phyloP scores from a whole-genome alignment of 2,329 filamentous ascomycete species.

The Erysiphe neolycopersici region DNA sequence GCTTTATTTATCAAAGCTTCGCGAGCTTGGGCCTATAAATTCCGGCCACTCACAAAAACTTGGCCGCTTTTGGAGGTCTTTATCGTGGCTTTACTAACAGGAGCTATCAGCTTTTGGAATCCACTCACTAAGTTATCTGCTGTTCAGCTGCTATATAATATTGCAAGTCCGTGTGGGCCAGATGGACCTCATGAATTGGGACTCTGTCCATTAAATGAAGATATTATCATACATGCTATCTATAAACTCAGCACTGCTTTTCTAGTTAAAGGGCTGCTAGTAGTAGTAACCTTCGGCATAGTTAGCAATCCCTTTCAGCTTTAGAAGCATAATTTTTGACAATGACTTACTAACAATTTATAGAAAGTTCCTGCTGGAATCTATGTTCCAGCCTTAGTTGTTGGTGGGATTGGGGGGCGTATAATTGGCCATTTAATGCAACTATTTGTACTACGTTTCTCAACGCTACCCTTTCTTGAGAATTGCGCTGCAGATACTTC shows the following conservation, averaged over 20 bases:
- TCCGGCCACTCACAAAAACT: slow-evolving; percentile 55
- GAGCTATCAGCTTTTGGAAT: slow-evolving; percentile 80
- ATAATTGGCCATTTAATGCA: slow-evolving; percentile 70
- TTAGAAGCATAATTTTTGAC: not conserved
- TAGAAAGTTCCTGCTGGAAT: slow-evolving; percentile 85
- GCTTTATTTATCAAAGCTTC: slow-evolving; percentile 95
- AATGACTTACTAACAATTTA: not conserved
- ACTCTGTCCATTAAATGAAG: slow-evolving; percentile 44
- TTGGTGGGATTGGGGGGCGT: slow-evolving; percentile 74
- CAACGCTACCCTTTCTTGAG: slow-evolving; percentile 45
- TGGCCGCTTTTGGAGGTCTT: slow-evolving; percentile 71
- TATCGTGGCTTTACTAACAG: slow-evolving; percentile 65
- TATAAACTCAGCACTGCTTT: slow-evolving; percentile 49
- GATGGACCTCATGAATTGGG: slow-evolving; percentile 38
- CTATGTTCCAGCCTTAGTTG: slow-evolving; percentile 96
- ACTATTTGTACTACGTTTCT: slow-evolving; percentile 48
- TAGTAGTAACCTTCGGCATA: slow-evolving; percentile 78
- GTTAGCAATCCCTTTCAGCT: slow-evolving; percentile 18
- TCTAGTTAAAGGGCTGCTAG: slow-evolving; percentile 69
- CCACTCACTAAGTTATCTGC: slow-evolving; percentile 69
- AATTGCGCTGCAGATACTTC: slow-evolving; percentile 39
- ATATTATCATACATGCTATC: slow-evolving; percentile 58
- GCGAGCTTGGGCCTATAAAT: slow-evolving; percentile 65
- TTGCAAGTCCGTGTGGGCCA: slow-evolving; percentile 65
- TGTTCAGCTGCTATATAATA: slow-evolving; percentile 67